Evolutionary conservation across 805 yeast genomes (phyloP).

Genomic region (Starmera quercuum): DNA sequence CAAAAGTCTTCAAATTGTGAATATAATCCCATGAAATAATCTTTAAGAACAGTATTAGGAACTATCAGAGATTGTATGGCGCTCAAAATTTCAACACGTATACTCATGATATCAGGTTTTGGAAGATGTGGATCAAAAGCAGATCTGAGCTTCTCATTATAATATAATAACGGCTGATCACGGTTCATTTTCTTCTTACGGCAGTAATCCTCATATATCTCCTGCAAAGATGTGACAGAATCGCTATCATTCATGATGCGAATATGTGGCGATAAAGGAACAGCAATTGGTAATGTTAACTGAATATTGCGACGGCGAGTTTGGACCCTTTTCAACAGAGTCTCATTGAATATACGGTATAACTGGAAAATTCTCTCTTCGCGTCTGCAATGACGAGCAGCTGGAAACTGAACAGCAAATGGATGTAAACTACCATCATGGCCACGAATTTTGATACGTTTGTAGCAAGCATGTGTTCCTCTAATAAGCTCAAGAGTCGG

Average conservation of each 20-base stretch:
- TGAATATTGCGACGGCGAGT: constrained; percentile 78
- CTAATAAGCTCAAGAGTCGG: constrained; percentile 85
- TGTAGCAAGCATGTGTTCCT: constrained; percentile 85
- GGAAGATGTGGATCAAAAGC: constrained; percentile 93
- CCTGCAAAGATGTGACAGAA: constrained; percentile 68
- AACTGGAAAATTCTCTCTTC: constrained; percentile 92
- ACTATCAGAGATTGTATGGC: constrained; percentile 84
- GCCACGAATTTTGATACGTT: constrained; percentile 83
- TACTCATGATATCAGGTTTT: constrained; percentile 83
- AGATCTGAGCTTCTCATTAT: constrained; percentile 77
- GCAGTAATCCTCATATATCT: constrained; percentile 84
- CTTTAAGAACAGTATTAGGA: constrained; percentile 76
- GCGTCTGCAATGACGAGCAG: constrained; percentile 94
- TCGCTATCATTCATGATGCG: constrained; percentile 80
- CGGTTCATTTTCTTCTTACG: constrained; percentile 61
- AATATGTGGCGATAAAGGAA: constrained; percentile 92
- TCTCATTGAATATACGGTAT: constrained; percentile 81
- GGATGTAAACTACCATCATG: constrained; percentile 88
- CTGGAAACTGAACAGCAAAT: constrained; percentile 95
- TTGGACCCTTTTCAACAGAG: constrained; percentile 74
- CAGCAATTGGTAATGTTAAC: constrained; percentile 84
- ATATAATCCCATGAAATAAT: constrained; percentile 64
- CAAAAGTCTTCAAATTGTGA: constrained; percentile 88
- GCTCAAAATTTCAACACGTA: constrained; percentile 83
- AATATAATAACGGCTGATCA: constrained; percentile 86